These are phyloP conservation scores for Ceratobasidium papillatum DNA, from an alignment of 1,284 basidiomycete species.

Conservation along the genomic window DNA sequence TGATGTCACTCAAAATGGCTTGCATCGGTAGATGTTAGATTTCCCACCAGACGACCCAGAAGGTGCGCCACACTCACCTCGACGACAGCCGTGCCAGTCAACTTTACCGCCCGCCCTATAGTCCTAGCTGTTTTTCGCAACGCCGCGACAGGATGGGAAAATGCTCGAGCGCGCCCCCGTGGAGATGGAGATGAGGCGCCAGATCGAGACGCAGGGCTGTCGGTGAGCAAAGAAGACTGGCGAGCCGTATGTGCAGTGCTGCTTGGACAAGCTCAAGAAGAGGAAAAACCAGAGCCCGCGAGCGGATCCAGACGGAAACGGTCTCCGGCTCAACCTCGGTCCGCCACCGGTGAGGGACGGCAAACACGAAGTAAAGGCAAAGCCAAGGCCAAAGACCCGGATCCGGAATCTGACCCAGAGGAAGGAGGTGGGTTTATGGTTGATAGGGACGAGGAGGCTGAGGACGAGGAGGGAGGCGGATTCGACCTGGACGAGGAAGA, in stretches of 20 bases:
- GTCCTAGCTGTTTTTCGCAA: slow-evolving; percentile 32
- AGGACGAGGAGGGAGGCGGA: slow-evolving; percentile 15
- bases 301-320: slow-evolving; percentile 45
- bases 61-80: slow-evolving; percentile 4
- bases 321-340: not conserved
- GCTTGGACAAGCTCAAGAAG: slow-evolving; percentile 49
- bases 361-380: not conserved
- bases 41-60: slow-evolving; percentile 29
- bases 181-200: not conserved
- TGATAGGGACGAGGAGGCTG: slow-evolving; percentile 5
- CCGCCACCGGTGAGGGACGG: not conserved
- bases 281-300: not conserved
- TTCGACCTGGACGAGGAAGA: slow-evolving; percentile 29
- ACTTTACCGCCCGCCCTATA: not conserved
- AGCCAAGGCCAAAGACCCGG: not conserved
- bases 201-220: slow-evolving; percentile 20
- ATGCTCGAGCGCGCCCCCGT: not conserved
- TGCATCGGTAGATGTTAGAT: slow-evolving; percentile 26
- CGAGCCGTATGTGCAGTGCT: slow-evolving; percentile 39
- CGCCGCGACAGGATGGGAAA: slow-evolving; percentile 36
- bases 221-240: slow-evolving; percentile 36
- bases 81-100: not conserved
- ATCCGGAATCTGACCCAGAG: slow-evolving; percentile 23
- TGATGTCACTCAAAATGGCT: not conserved
- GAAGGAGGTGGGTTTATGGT: slow-evolving; percentile 32